Conservation (phyloP, 805 yeast species). For the Jamesozyma spencerorum region DNA sequence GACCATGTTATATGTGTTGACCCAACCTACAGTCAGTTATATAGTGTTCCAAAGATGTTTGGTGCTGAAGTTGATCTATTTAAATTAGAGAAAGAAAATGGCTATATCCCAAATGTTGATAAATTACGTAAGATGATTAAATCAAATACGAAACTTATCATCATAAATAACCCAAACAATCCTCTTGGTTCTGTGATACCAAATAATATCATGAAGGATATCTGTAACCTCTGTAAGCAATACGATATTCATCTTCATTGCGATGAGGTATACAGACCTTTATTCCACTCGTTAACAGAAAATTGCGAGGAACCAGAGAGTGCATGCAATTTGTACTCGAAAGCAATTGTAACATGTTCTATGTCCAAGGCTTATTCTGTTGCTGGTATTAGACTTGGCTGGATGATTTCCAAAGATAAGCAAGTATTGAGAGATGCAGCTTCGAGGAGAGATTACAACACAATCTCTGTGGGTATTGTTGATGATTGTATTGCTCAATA, state of each 20-base stretch:
- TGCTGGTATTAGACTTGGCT: constrained; percentile 47
- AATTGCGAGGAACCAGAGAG: constrained; percentile 29
- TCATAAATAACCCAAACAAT: constrained; percentile 43
- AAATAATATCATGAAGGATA: constrained; percentile 26
- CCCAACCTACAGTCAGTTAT: constrained; percentile 44
- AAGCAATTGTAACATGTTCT: constrained; percentile 40
- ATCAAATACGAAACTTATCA: constrained; percentile 35
- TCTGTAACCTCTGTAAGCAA: constrained; percentile 33
- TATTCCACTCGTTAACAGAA: constrained; percentile 33
- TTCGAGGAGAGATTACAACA: constrained; percentile 41
- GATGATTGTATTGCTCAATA: constrained; percentile 40
- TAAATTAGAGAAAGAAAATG: constrained; percentile 28
- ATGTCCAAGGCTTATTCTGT: constrained; percentile 46
- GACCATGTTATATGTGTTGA: constrained; percentile 42
- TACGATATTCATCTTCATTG: constrained; percentile 33
- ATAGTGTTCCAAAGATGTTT: constrained; percentile 40
- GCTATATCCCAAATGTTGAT: constrained; percentile 32
- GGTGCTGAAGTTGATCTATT: constrained; percentile 35
- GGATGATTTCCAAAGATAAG: constrained; percentile 37
- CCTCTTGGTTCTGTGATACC: constrained; percentile 34
- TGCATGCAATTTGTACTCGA: constrained; percentile 34
- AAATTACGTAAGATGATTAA: constrained; percentile 28
- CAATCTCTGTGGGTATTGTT: constrained; percentile 39
- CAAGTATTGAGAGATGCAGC: constrained; percentile 28
- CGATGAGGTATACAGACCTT: constrained; percentile 49